phyloP scores from a whole-genome alignment of 306 rosid species.

The Cucumis sativus region DNA sequence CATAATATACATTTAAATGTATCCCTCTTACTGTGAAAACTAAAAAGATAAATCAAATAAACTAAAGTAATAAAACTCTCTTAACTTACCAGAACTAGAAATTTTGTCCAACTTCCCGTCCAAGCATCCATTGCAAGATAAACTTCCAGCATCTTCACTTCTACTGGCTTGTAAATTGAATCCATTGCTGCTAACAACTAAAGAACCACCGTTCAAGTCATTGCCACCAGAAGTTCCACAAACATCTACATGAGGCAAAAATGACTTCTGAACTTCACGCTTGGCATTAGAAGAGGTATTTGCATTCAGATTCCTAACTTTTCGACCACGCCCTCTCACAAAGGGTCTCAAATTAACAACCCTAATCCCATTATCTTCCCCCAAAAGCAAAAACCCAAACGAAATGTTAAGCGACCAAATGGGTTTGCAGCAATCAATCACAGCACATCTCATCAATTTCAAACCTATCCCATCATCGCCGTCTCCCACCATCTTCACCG shows the following conservation, averaged over 20 bases:
- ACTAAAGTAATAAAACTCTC: background rate
- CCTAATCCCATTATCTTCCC: constrained; percentile 73
- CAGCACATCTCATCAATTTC: constrained; percentile 78
- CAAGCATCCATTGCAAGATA: constrained; percentile 35
- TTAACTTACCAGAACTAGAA: constrained; percentile 44
- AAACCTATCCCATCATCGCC: constrained; percentile 18
- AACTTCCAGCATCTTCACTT: constrained; percentile 14
- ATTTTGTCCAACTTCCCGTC: constrained; percentile 31
- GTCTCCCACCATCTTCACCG: constrained; percentile 24
- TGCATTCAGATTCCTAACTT: constrained; percentile 13
- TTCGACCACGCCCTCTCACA: constrained; percentile 30
- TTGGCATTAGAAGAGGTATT: constrained; percentile 6
- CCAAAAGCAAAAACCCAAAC: constrained; percentile 52
- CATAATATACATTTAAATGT: background rate
- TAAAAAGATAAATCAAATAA: background rate
- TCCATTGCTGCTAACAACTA: constrained; percentile 11
- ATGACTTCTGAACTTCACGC: background rate
- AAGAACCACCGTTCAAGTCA: constrained; percentile 2
- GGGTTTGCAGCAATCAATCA: constrained; percentile 43
- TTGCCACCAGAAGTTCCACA: constrained; percentile 4
- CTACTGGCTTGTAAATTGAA: constrained; percentile 19
- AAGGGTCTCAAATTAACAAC: constrained; percentile 47
- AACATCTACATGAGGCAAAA: constrained; percentile 32
- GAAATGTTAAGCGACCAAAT: constrained; percentile 54
- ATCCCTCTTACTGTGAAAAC: background rate